Conservation (phyloP, 257 asterid genomes). For the Jaltomata sinuosa region DNA sequence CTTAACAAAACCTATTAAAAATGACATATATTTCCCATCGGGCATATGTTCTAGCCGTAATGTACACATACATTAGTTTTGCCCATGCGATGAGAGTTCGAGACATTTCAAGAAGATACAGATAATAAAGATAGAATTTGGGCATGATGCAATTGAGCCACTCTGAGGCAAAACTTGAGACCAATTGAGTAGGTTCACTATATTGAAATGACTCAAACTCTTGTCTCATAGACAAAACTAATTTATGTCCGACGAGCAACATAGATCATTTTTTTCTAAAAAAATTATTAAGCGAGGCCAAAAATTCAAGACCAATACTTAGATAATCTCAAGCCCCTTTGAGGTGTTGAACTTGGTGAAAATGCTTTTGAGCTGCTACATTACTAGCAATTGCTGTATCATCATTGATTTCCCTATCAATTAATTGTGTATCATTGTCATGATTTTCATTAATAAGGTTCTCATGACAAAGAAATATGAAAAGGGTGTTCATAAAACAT, state of each 20-base stretch:
- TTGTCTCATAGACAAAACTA: too few relatives aligned
- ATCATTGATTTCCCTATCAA: neutral
- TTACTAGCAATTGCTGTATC: neutral
- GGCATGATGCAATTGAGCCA: too few relatives aligned
- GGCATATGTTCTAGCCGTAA: neutral
- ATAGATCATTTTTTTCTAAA: too few relatives aligned
- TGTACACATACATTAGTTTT: neutral
- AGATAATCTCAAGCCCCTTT: conserved; percentile 3
- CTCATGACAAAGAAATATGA: neutral
- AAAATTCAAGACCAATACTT: neutral
- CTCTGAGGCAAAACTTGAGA: neutral
- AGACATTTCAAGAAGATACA: neutral
- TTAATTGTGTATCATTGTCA: neutral
- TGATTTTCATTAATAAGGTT: neutral
- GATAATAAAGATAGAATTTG: neutral
- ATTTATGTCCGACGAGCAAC: neutral
- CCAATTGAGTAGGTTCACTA: neutral
- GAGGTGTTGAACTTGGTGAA: conserved; percentile 19
- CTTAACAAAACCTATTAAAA: neutral
- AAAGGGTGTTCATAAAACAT: neutral
- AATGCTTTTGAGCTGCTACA: conserved; percentile 31
- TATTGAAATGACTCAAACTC: too few relatives aligned
- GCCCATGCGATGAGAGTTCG: neutral
- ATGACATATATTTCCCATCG: neutral
- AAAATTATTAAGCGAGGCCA: too few relatives aligned